Percentiles rank a stretch among this genome's conserved stretches.
Conservation (phyloP, 345 rosid genomes). For the Geranium brycei region DNA sequence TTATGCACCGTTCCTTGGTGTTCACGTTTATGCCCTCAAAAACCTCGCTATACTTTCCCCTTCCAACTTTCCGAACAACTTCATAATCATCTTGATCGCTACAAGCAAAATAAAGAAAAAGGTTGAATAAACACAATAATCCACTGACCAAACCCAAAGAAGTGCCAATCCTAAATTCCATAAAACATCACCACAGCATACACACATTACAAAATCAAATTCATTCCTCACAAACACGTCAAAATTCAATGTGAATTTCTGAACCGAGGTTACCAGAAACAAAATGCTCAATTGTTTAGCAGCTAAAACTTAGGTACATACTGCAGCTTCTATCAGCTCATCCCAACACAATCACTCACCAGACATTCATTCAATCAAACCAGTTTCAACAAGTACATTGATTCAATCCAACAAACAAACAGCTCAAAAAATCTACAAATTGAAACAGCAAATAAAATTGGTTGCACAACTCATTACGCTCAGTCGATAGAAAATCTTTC, state of each 20-base stretch:
- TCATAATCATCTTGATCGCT: conserved; percentile 89
- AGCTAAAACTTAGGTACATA: no score
- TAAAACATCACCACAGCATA: no score
- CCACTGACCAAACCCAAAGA: background rate
- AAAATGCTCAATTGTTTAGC: no score
- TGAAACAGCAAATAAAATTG: background rate
- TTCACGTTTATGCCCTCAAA: conserved; percentile 69
- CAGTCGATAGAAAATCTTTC: background rate
- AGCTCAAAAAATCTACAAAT: no score
- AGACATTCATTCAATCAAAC: background rate
- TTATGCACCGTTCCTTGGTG: conserved; percentile 51
- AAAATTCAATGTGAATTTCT: background rate
- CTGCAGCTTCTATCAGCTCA: no score
- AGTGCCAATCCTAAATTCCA: no score
- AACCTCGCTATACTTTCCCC: conserved; percentile 79
- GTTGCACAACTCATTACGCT: background rate
- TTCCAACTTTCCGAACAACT: conserved; percentile 75
- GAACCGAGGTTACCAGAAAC: background rate
- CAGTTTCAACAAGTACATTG: background rate
- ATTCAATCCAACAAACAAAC: background rate
- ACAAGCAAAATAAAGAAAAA: conserved; percentile 8
- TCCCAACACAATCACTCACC: no score
- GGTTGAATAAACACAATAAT: background rate
- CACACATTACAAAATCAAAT: no score
- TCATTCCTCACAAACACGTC: no score